Conservation (phyloP, 1,139 yeast genomes). For the Trichomonascaceae sp. region DNA sequence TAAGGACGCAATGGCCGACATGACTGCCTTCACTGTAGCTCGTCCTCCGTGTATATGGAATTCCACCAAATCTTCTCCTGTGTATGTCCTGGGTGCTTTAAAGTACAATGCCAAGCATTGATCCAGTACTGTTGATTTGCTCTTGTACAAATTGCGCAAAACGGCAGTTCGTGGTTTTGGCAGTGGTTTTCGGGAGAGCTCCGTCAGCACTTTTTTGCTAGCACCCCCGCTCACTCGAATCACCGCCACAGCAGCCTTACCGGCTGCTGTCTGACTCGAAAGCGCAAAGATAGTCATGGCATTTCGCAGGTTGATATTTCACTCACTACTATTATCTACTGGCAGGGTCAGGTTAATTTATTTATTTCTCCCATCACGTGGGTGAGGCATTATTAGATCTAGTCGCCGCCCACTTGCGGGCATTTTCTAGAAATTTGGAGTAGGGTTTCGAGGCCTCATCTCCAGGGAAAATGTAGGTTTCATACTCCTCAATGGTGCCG, state of each 20-base stretch:
- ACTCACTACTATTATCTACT: too few species aligned
- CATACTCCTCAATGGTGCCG: slow-evolving; percentile 42
- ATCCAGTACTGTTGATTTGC: slow-evolving; percentile 40
- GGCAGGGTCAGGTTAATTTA: too few species aligned
- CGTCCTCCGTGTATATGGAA: slow-evolving; percentile 88
- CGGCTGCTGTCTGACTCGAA: slow-evolving; percentile 71
- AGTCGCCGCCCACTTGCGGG: slow-evolving; percentile 33
- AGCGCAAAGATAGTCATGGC: slow-evolving; percentile 72
- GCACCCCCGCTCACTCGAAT: slow-evolving; percentile 71
- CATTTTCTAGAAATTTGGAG: slow-evolving; percentile 47
- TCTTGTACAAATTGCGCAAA: slow-evolving; percentile 29
- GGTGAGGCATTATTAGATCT: too few species aligned
- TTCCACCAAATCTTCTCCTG: slow-evolving; percentile 87
- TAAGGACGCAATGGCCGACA: slow-evolving; percentile 41
- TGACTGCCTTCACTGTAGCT: slow-evolving; percentile 63
- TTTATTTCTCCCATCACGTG: too few species aligned
- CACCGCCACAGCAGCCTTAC: slow-evolving; percentile 79
- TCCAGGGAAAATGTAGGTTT: slow-evolving; percentile 53
- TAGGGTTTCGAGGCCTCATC: slow-evolving; percentile 24
- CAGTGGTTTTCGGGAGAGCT: slow-evolving; percentile 31
- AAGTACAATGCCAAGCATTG: slow-evolving; percentile 64
- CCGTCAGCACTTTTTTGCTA: slow-evolving; percentile 30
- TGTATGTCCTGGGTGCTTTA: slow-evolving; percentile 66
- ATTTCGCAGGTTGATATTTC: too few species aligned
- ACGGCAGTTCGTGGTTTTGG: slow-evolving; percentile 45